Evolutionary conservation across 179 eudicot genomes (phyloP).

Genomic region (Carnegiea gigantea): DNA sequence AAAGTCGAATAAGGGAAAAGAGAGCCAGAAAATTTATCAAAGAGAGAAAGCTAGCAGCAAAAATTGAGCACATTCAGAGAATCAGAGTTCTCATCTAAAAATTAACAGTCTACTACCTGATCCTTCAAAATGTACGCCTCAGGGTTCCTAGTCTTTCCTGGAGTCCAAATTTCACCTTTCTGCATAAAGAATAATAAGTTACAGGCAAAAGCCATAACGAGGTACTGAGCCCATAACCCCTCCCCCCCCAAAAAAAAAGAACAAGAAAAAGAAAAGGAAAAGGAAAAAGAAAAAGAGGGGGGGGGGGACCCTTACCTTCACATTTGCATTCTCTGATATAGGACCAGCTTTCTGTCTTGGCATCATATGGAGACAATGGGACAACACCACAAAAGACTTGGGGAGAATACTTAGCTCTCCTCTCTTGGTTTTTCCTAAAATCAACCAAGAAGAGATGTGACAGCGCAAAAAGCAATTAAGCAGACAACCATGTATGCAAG

Average conservation of each 20-base stretch:
- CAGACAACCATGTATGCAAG: too few species aligned
- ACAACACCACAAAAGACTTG: constrained; percentile 55
- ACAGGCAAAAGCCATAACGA: neutral
- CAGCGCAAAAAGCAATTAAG: neutral
- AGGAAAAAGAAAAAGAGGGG: neutral
- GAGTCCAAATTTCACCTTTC: constrained; percentile 59
- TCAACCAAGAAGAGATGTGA: neutral
- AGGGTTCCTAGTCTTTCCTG: constrained; percentile 82
- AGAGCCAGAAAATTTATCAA: too few species aligned
- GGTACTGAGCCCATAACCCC: too few species aligned
- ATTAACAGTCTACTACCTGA: constrained; percentile 51
- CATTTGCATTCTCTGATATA: constrained; percentile 43
- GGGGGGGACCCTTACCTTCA: constrained; percentile 31
- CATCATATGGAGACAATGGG: constrained; percentile 97
- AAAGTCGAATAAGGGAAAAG: neutral
- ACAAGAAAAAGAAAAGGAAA: neutral
- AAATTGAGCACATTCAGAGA: neutral
- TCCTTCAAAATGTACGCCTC: constrained; percentile 79
- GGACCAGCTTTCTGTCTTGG: constrained; percentile 70
- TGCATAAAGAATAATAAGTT: constrained; percentile 17
- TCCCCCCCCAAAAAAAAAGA: neutral
- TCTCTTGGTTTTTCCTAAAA: constrained; percentile 68
- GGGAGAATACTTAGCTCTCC: constrained; percentile 95
- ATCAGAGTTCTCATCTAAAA: too few species aligned
- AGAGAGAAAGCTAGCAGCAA: neutral